Conservation (phyloP, 2,329 filamentous ascomycete species). For the Apiospora aurea region DNA sequence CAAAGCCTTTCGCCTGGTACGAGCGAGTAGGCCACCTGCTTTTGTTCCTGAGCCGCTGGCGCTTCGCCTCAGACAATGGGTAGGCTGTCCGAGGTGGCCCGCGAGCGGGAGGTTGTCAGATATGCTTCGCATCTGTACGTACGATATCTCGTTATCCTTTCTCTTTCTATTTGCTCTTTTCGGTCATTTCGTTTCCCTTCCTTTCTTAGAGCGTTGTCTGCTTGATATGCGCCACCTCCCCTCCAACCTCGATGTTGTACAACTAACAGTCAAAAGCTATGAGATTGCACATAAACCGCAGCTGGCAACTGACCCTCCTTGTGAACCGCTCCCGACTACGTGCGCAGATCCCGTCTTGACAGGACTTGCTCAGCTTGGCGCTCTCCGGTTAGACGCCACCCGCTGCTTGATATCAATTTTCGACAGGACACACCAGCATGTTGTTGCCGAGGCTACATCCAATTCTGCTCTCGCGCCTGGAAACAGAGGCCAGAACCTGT, state of each 20-base stretch:
- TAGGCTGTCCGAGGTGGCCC: slow-evolving; percentile 23
- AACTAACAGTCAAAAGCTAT: slow-evolving; percentile 19
- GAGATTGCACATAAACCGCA: slow-evolving; percentile 22
- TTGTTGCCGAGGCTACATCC: slow-evolving; percentile 59
- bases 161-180: background rate
- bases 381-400: slow-evolving; percentile 49
- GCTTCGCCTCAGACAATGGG: slow-evolving; percentile 15
- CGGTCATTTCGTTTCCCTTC: background rate
- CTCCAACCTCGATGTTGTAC: background rate
- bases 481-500: slow-evolving; percentile 28
- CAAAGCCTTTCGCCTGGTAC: slow-evolving; percentile 1
- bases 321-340: background rate
- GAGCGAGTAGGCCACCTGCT: background rate
- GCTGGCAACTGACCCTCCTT: background rate
- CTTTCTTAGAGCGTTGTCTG: background rate
- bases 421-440: slow-evolving; percentile 54
- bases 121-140: slow-evolving; percentile 26
- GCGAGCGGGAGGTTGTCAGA: slow-evolving; percentile 24
- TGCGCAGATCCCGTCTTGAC: slow-evolving; percentile 50
- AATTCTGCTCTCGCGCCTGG: slow-evolving; percentile 43
- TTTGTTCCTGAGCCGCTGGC: background rate
- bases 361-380: slow-evolving; percentile 57
- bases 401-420: slow-evolving; percentile 59
- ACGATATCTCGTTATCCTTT: background rate
- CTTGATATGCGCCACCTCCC: background rate